These are phyloP conservation scores for Chloris gayana DNA, from an alignment of 176 grass and related monocot species.

Conservation along the genomic window DNA sequence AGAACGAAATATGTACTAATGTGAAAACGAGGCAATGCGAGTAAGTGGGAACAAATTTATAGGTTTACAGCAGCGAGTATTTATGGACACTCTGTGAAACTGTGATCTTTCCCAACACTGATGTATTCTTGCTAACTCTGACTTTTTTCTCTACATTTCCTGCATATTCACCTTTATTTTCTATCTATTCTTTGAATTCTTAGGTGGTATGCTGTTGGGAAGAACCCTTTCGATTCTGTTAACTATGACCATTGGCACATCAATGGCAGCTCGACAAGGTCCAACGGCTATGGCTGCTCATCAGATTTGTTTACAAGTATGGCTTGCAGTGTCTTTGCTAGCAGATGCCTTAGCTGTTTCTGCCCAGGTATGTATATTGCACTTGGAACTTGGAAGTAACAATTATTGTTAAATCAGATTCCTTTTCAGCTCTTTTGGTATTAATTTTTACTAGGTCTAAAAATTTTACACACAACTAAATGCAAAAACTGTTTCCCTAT, in stretches of 20 bases:
- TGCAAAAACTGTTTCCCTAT: conserved; percentile 27
- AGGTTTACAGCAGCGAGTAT: not conserved
- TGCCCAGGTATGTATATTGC: conserved; percentile 43
- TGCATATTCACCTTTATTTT: conserved; percentile 7
- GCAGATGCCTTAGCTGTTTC: conserved; percentile 71
- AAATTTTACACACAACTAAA: conserved; percentile 17
- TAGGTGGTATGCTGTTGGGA: conserved; percentile 89
- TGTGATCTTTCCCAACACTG: conserved; percentile 5
- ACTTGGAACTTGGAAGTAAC: conserved; percentile 5
- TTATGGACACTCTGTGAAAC: conserved; percentile 11
- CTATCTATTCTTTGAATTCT: conserved; percentile 28
- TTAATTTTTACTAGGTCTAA: not conserved
- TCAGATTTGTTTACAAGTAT: conserved; percentile 98
- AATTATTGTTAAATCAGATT: conserved; percentile 1
- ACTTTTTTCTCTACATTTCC: conserved; percentile 9
- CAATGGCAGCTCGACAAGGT: conserved; percentile 95
- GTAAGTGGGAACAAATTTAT: no score
- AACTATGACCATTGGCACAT: conserved; percentile 92
- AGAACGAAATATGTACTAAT: no score
- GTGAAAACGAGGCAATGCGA: no score
- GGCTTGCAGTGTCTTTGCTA: conserved; percentile 86
- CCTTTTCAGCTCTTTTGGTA: not conserved
- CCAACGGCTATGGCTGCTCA: conserved; percentile 94
- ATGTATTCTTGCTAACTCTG: conserved; percentile 17
- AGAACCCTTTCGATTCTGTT: conserved; percentile 84